Conservation (phyloP, 257 asterid species). For the Solanum etuberosum region DNA sequence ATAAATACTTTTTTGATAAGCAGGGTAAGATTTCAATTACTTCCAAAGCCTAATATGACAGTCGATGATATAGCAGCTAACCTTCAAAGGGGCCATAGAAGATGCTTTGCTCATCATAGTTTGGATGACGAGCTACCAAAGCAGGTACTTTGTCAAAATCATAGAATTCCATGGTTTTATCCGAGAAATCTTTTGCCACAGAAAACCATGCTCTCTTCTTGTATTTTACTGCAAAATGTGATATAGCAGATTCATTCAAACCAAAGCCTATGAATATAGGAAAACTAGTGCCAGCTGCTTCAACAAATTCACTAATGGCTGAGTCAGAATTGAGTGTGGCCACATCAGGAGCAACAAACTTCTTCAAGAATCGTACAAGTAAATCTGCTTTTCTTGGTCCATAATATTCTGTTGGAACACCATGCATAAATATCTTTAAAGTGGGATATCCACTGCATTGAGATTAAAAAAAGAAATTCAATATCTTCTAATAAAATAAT, state of each 20-base stretch:
- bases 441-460: slow-evolving; percentile 87
- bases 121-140: slow-evolving; percentile 61
- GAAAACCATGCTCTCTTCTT: slow-evolving; percentile 98
- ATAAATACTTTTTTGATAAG: not conserved
- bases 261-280: slow-evolving; percentile 93
- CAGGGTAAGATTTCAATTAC: not conserved
- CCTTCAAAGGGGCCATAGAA: slow-evolving; percentile 98
- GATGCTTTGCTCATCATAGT: slow-evolving; percentile 57
- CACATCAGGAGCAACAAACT: slow-evolving; percentile 81
- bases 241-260: slow-evolving; percentile 43
- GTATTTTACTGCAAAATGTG: slow-evolving; percentile 58
- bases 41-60: not conserved
- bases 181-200: slow-evolving; percentile 72
- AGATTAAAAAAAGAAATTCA: not conserved
- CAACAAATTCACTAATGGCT: slow-evolving; percentile 49
- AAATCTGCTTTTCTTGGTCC: slow-evolving; percentile 86
- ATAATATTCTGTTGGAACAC: slow-evolving; percentile 68
- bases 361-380: slow-evolving; percentile 50
- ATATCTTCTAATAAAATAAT: not conserved
- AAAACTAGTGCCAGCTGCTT: slow-evolving; percentile 61
- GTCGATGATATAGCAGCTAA: slow-evolving; percentile 15
- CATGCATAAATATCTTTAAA: slow-evolving; percentile 74
- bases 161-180: slow-evolving; percentile 51
- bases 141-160: slow-evolving; percentile 90
- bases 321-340: slow-evolving; percentile 55